Base-by-base conservation (phyloP, 306 rosid species). In the Fragaria iinumae region DNA sequence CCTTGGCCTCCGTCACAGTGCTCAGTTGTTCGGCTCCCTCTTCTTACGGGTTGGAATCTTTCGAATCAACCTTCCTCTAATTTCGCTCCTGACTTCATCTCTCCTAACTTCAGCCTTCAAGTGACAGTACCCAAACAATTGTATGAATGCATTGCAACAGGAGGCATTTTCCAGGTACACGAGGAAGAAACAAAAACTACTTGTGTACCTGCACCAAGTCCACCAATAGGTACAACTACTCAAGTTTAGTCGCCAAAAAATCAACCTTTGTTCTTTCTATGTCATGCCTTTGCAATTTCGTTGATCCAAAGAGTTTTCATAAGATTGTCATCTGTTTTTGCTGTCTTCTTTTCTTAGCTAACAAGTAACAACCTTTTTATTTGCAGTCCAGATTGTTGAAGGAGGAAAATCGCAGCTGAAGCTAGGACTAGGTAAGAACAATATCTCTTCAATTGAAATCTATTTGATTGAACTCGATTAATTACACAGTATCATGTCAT, bases 391-490 rank as follows among this genome's bases (percentile, higher is more conserved):
- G 4, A 2, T 27, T 18, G 36, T 44, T 80, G 84, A 85, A 87
- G 87, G 18, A 71, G 20, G 48, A 1, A 63, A 14, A 2, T 6
- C 2, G 60, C 0, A 3, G 20, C 38, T 66, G 49, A 69, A 67
- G 86, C 66, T 82, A 23, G 80, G 81, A 74, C 67, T 90, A 77
- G 91, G 97, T 91, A 85, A 77, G 68, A 44, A 41, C 67, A 21
- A 25, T 9, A 16, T 41, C 62, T 48, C 74, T 0, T 1, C 5
- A 32, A 7, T 6, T 32, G 13, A 27, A 60, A 27, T 13, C 20
- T 23, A 60, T 25, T 11, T 25, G 20, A 11, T 25, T 25, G 39
- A 11, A 60, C 66, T 60, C 38, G 13, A 10, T 25, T 25, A 9
- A 23, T 57, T 23, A 0, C 3, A 21, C 14, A 57, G 64, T 57